Base-by-base conservation (phyloP, 805 yeast genomes). In the Pichia cephalocereana region DNA sequence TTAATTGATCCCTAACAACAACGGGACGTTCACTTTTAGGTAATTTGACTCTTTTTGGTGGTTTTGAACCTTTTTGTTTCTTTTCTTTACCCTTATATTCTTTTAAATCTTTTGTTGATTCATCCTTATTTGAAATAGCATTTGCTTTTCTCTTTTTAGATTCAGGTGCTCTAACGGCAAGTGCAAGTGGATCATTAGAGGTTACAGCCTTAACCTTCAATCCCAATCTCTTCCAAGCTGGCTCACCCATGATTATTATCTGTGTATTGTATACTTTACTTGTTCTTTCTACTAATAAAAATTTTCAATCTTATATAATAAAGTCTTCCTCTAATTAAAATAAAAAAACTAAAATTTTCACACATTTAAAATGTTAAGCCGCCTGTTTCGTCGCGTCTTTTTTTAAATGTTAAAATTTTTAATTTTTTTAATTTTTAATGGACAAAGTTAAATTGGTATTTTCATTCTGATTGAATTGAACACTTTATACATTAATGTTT, bases 141-240 rank as follows among this genome's bases (percentile, higher is more conserved):
- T 55, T 68, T 67, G 57, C 74, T 75, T 36, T 19, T 17, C 14
- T 43, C 38, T 26, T 45, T 36, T 5, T 38, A 34, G 17, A 77
- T 62, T 63, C 76, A 77, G 6, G 74, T 62, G 6, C 37, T 34
- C 37, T 34, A 15, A 15, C 37, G 9, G 37, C 59, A 2, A 69
- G 57, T 2, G 71, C 68, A 40, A 74, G 60, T 1, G 76, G 79
- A 54, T 77, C 82, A 15, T 64, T 61, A 4, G 66, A 68, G 4
- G 70, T 53, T 8, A 70, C 69, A 41, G 73, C 69, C 54, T 79
- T 74, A 47, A 83, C 80, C 57, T 79, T 70, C 40, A 86, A 72
- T 30, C 95, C 95, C 8, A 82, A 70, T 57, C 80, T 72, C 62
- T 86, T 86, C 95, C 95, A 86, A 1, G 95, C 95, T 38, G 95